A percentile compares a stretch with the other conserved stretches of the same genome.
These are phyloP conservation scores for Hypoxylon lienhwacheense DNA, from an alignment of 495 filamentous ascomycete species.

Conservation along the genomic window DNA sequence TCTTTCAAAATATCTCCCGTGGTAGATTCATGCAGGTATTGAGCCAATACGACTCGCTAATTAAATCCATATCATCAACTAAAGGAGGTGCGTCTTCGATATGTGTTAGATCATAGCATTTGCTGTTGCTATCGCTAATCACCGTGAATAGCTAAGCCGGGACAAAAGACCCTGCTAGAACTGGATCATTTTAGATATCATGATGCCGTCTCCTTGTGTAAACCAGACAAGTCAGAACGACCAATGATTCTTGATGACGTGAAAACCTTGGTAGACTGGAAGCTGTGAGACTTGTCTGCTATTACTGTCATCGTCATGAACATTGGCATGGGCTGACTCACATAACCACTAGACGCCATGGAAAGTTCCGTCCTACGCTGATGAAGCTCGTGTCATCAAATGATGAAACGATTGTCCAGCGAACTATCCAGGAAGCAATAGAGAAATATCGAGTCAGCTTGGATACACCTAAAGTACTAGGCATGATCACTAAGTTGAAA, in stretches of 20 bases:
- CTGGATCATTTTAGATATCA: constrained; percentile 54
- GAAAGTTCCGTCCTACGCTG: constrained; percentile 68
- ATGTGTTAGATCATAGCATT: neutral
- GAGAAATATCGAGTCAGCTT: constrained; percentile 46
- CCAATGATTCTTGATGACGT: constrained; percentile 49
- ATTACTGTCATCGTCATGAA: neutral
- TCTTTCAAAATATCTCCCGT: constrained; percentile 42
- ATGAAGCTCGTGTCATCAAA: constrained; percentile 68
- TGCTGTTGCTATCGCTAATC: constrained; percentile 9
- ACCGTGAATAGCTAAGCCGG: constrained; percentile 40
- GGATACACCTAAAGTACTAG: constrained; percentile 53
- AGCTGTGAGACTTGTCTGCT: constrained; percentile 60
- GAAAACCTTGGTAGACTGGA: constrained; percentile 70
- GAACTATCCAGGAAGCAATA: constrained; percentile 54
- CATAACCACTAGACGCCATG: constrained; percentile 56
- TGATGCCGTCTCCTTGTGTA: constrained; percentile 46
- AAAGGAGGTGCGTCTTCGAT: constrained; percentile 43
- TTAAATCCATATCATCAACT: constrained; percentile 45
- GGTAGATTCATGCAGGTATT: constrained; percentile 40
- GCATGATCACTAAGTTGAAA: constrained; percentile 53
- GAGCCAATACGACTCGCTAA: constrained; percentile 41
- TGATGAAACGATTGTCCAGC: constrained; percentile 42
- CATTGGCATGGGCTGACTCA: neutral
- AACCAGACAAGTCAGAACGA: constrained; percentile 27
- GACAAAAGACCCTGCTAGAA: constrained; percentile 49